Base-by-base conservation (phyloP, 371 early-diverging fungal genomes). In the Mortierella sp. region DNA sequence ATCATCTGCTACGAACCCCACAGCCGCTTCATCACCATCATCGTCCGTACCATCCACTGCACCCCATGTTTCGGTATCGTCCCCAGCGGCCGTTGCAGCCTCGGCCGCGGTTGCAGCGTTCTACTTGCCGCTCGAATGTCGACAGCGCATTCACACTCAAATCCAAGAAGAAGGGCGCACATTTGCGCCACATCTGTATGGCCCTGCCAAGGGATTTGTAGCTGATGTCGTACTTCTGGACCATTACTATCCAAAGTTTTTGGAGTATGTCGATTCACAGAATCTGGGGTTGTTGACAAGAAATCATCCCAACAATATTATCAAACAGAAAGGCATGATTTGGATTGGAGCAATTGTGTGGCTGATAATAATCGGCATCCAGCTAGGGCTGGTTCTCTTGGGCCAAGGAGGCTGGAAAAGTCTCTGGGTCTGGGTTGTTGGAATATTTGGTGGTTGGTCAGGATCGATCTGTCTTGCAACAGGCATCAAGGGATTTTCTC, bases 141-240 rank as follows among this genome's bases (percentile, higher is more conserved):
- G 80, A 9, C 71, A 68, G 28, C 66, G 80, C 0, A 80, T 80
- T 47, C 80, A 80, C 15, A 42, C 58, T 9, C 80, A 80, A 35
- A 66, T 80, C 22, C 71, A 64, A 40, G 70, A 74, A 15, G 70
- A 73, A 40, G 71, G 75, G 5, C 74, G 80, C 0, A 68, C 70
- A 7, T 61, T 64, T 42, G 64, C 70, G 0, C 75, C 80, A 3
- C 49, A 80, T 22, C 34, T 80, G 42, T 80, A 54, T 61, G 80
- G 80, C 22, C 80, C 74, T 1, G 80, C 80, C 29, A 80, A 80
- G 31, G 80, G 75, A 10, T 80, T 80, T 67, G 80, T 80, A 15
- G 40, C 61, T 54, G 80, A 74, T 28, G 70, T 80, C 9, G 80
- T 80, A 3, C 68, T 80, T 26, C 64, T 61, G 45, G 80, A 80